Evolutionary conservation across 176 grass and related monocot species (phyloP), one percentile per base, ranked within the genome.

Genomic region (Eragrostis curvula): DNA sequence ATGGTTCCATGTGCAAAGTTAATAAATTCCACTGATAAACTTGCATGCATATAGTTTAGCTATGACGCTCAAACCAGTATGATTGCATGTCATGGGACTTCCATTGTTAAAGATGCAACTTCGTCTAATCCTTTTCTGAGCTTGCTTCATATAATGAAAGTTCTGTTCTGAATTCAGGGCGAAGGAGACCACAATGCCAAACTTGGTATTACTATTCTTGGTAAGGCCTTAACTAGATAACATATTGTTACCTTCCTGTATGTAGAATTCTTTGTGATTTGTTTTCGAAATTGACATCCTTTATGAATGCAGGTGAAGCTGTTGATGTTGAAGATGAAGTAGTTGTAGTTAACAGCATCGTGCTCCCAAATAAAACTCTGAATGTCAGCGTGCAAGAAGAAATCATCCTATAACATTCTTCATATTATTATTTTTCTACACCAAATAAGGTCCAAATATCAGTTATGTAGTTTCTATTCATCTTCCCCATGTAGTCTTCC

Each of bases 191-290:
- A 96, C 79, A 96, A 99, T 58, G 87, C 93, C 25, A 99, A 96
- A 88, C 97, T 99, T 82, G 97, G 97, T 49, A 96, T 99, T 83
- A 94, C 97, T 39, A 99, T 99, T 71, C 97, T 99, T 70, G 97
- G 97, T 99, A 99, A 68, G 72, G 57, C 70, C 58, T 49, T 57
- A 8, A 8, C 29, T 83, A 59, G n/a, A 68, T 16, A 10, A 45
- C 71, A 9, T 48, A 9, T 47, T 66, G 11, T 71, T 65, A 60
- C n/a, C 74, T 85, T 50, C 16, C 5, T 68, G 68, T 9, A 30
- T 66, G 81, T 46, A 42, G 27, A 46, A 16, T 29, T 28, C 17
- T 86, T 52, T 43, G 20, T 36, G 65, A 67, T 15, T 78, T 21
- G 2, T 82, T 76, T 70, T 40, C 70, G 1, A 27, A 73, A 71